Conservation (phyloP, 441 rosid genomes). For the Geranium incanum region DNA sequence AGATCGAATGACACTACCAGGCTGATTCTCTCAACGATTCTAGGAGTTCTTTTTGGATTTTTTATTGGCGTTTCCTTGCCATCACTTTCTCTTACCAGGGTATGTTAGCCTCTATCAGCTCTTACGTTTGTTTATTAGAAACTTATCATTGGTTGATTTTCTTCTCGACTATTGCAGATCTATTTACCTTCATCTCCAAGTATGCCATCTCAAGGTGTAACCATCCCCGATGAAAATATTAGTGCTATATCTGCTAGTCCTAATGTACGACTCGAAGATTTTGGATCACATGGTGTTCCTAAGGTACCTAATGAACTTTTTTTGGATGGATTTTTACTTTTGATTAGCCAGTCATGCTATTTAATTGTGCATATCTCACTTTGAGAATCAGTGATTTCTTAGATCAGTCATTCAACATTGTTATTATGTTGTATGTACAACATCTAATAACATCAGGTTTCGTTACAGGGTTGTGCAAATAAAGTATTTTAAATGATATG, state of each 20-base stretch:
- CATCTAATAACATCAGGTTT: background rate
- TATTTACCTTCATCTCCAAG: background rate
- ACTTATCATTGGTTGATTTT: background rate
- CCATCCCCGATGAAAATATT: background rate
- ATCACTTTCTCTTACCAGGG: slow-evolving; percentile 50
- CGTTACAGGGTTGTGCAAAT: background rate
- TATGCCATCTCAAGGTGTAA: background rate
- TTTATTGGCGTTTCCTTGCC: slow-evolving; percentile 67
- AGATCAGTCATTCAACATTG: background rate
- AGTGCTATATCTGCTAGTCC: background rate
- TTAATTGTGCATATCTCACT: background rate
- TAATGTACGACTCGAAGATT: background rate
- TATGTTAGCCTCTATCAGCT: slow-evolving; percentile 20
- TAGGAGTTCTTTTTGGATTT: slow-evolving; percentile 64
- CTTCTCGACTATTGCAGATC: background rate
- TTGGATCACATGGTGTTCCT: background rate
- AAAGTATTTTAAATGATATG: background rate
- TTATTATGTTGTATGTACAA: background rate
- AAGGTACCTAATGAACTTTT: background rate
- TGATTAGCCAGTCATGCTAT: background rate
- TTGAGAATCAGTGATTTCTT: background rate
- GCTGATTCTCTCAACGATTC: slow-evolving; percentile 39
- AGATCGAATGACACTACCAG: slow-evolving; percentile 47
- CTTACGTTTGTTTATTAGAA: background rate
- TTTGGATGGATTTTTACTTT: slow-evolving; percentile 4